Percentiles rank a stretch among this genome's conserved stretches.
Evolutionary conservation across 129 eudicot genomes (phyloP).

Genomic region (Heracleum sosnowskyi): DNA sequence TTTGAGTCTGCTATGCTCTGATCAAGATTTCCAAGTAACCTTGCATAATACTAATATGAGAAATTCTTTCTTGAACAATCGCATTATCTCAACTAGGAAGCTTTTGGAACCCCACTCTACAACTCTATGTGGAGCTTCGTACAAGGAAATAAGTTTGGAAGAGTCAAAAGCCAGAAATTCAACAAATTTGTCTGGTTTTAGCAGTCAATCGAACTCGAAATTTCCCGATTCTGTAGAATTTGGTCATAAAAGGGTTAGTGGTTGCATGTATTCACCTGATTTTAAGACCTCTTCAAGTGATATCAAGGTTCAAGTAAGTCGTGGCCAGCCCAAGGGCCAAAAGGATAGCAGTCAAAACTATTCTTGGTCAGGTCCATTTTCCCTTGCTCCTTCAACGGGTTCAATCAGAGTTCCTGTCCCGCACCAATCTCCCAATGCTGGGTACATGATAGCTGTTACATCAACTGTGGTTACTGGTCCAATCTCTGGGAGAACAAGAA

Average conservation of each 20-base stretch:
- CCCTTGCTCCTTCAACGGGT: constrained; percentile 88
- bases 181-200: constrained; percentile 16
- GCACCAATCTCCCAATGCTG: constrained; percentile 47
- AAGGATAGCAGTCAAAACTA: constrained; percentile 26
- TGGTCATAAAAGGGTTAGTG: constrained; percentile 36
- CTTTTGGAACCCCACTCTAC: constrained; percentile 17
- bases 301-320: constrained; percentile 60
- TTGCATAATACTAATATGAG: constrained; percentile 14
- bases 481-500: constrained; percentile 77
- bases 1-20: constrained; percentile 52
- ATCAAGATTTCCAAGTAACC: constrained; percentile 21
- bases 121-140: constrained; percentile 7
- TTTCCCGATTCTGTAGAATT: constrained; percentile 29
- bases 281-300: constrained; percentile 62
- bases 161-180: constrained; percentile 12
- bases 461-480: constrained; percentile 67
- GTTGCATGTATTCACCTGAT: constrained; percentile 84
- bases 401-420: constrained; percentile 72
- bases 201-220: constrained; percentile 28
- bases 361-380: constrained; percentile 76
- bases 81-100: constrained; percentile 37
- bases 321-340: constrained; percentile 26
- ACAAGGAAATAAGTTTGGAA: constrained; percentile 15
- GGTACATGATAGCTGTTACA: constrained; percentile 63
- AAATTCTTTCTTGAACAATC: constrained; percentile 26